Conservation (phyloP, 2,329 filamentous ascomycete species). For the Colletotrichum sp. region DNA sequence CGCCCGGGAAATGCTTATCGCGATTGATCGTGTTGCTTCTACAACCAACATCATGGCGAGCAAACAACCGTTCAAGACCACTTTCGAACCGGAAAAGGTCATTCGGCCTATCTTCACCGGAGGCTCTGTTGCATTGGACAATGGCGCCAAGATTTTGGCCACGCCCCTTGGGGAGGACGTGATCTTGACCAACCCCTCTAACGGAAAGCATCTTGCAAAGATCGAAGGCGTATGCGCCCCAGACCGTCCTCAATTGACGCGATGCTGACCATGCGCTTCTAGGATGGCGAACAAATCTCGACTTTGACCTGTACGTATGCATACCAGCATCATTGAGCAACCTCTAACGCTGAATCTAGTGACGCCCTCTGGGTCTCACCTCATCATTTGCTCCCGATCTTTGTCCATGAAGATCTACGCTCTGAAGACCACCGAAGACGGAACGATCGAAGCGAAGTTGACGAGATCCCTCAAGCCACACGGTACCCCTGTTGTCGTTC, state of each 20-base stretch:
- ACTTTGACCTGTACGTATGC: slow-evolving; percentile 42
- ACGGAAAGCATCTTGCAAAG: slow-evolving; percentile 80
- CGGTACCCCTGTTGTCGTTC: slow-evolving; percentile 84
- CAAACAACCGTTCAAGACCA: slow-evolving; percentile 77
- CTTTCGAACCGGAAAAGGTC: slow-evolving; percentile 82
- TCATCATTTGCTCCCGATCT: slow-evolving; percentile 93
- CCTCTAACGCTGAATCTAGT: slow-evolving; percentile 54
- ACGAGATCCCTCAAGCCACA: slow-evolving; percentile 88
- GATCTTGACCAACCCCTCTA: slow-evolving; percentile 83
- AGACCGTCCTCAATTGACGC: neutral
- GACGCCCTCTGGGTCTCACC: slow-evolving; percentile 85
- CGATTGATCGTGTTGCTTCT: neutral
- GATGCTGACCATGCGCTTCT: slow-evolving; percentile 26
- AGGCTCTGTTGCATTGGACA: slow-evolving; percentile 83
- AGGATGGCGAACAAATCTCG: slow-evolving; percentile 83
- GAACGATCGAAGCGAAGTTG: slow-evolving; percentile 69
- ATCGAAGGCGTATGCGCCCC: slow-evolving; percentile 76
- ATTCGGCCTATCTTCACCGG: slow-evolving; percentile 95
- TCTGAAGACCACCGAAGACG: slow-evolving; percentile 64
- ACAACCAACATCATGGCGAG: slow-evolving; percentile 55
- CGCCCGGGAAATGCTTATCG: neutral
- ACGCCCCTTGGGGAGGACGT: slow-evolving; percentile 93
- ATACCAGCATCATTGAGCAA: neutral
- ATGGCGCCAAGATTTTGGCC: slow-evolving; percentile 81
- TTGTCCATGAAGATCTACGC: slow-evolving; percentile 92